Conservation (phyloP, 2,329 filamentous ascomycete species). For the Didymella pinodella region DNA sequence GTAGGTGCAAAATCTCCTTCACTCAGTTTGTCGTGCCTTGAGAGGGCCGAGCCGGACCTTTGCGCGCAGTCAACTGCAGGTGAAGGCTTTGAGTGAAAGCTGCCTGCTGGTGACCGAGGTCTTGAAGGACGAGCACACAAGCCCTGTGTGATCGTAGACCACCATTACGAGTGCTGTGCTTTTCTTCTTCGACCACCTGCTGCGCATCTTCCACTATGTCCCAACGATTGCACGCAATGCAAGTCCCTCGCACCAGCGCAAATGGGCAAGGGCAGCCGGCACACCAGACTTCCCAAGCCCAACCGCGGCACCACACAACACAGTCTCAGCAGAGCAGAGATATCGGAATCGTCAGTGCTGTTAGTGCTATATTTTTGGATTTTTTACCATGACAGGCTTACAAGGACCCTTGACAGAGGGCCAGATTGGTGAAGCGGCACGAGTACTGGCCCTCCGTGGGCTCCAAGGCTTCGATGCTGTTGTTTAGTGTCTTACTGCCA, state of each 20-base stretch:
- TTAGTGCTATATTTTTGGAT: background rate
- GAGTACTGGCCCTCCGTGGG: background rate
- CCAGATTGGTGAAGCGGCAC: background rate
- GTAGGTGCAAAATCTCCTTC: slow-evolving; percentile 64
- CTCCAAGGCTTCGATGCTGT: background rate
- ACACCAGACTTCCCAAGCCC: background rate
- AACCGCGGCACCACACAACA: background rate
- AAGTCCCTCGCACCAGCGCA: background rate
- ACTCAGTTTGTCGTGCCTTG: background rate
- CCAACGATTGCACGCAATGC: background rate
- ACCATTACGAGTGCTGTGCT: background rate
- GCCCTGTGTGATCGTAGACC: background rate
- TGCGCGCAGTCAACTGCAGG: background rate
- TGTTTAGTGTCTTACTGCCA: background rate
- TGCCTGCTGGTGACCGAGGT: background rate
- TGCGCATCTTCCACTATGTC: background rate
- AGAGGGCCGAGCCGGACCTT: background rate
- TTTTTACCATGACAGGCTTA: background rate
- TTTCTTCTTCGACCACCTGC: background rate
- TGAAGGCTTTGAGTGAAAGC: slow-evolving; percentile 1
- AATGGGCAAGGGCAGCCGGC: background rate
- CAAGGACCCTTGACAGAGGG: background rate
- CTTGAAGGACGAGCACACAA: background rate
- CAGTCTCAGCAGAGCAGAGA: background rate
- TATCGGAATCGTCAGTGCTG: slow-evolving; percentile 1